A percentile compares a stretch with the other conserved stretches of the same genome.
Conservation (phyloP, 1,284 basidiomycete genomes). For the Moesziomyces sp. region DNA sequence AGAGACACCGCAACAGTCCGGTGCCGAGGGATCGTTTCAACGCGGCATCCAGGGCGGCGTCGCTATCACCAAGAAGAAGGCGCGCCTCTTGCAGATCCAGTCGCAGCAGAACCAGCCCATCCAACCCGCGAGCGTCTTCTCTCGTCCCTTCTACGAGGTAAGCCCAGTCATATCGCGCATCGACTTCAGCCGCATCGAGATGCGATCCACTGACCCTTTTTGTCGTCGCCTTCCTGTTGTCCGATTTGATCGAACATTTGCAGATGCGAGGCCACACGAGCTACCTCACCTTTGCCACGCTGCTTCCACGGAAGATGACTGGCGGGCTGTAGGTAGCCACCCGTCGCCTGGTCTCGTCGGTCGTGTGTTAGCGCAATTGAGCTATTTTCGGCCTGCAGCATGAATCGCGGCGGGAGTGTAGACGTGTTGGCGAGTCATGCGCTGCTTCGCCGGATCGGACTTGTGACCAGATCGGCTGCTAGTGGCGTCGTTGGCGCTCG, state of each 20-base stretch:
- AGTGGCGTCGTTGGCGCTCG: too few species aligned
- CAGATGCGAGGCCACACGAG: conserved; percentile 66
- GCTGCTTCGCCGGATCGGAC: too few species aligned
- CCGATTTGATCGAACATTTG: neutral
- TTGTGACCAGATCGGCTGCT: too few species aligned
- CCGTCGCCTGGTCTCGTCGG: neutral
- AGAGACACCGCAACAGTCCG: too few species aligned
- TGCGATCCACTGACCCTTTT: conserved; percentile 8
- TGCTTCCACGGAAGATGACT: conserved; percentile 53
- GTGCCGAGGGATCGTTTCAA: conserved; percentile 20
- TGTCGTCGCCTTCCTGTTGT: conserved; percentile 5
- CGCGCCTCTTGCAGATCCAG: conserved; percentile 37
- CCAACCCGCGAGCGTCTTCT: conserved; percentile 38
- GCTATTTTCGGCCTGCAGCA: too few species aligned
- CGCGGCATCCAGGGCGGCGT: conserved; percentile 39
- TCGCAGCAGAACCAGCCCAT: conserved; percentile 32
- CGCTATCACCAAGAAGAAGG: conserved; percentile 48
- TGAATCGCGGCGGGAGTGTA: too few species aligned
- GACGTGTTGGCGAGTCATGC: too few species aligned
- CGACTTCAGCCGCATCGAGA: neutral
- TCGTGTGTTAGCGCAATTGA: too few species aligned
- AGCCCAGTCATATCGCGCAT: conserved; percentile 1
- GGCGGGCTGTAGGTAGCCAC: conserved; percentile 5
- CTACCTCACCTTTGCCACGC: conserved; percentile 66
- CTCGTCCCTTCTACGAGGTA: conserved; percentile 42